Evolutionary conservation across 257 asterid genomes (phyloP).

Genomic region (Eustoma russellianum): DNA sequence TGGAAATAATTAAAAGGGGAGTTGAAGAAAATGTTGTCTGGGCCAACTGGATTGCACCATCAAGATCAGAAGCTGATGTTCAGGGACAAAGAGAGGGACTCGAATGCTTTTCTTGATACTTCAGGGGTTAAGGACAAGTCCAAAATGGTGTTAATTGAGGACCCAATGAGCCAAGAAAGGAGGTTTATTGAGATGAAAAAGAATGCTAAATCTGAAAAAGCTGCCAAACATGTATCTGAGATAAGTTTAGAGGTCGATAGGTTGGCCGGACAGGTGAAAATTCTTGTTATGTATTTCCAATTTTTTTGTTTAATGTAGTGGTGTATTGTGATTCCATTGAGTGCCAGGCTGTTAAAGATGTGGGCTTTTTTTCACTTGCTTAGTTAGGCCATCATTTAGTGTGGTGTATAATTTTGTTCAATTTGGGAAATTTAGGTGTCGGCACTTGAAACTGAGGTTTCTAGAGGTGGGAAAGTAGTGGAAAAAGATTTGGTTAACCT

Average conservation of each 20-base stretch:
- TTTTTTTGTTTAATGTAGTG: neutral
- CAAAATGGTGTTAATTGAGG: slow-evolving; percentile 66
- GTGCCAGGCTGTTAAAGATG: neutral
- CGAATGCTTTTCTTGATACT: slow-evolving; percentile 57
- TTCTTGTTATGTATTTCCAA: neutral
- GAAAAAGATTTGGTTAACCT: slow-evolving; percentile 54
- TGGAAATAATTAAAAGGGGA: slow-evolving; percentile 39
- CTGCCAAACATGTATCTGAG: slow-evolving; percentile 51
- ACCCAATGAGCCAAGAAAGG: slow-evolving; percentile 65
- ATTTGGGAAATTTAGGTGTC: slow-evolving; percentile 39
- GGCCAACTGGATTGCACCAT: slow-evolving; percentile 83
- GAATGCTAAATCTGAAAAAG: slow-evolving; percentile 58
- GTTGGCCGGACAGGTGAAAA: slow-evolving; percentile 56
- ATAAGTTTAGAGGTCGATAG: slow-evolving; percentile 71
- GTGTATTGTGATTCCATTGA: neutral
- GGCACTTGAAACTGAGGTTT: slow-evolving; percentile 45
- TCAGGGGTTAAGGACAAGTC: slow-evolving; percentile 80
- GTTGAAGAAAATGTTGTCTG: slow-evolving; percentile 78
- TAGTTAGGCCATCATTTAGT: neutral
- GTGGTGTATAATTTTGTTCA: neutral
- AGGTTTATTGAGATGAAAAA: slow-evolving; percentile 60
- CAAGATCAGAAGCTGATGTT: slow-evolving; percentile 77
- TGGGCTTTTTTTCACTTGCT: too few relatives aligned
- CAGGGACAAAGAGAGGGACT: slow-evolving; percentile 77
- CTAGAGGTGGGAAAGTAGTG: slow-evolving; percentile 62